A percentile compares a stretch with the other conserved stretches of the same genome.
These are phyloP conservation scores for Tephrocybe rancida DNA, from an alignment of 768 basidiomycete species.

Conservation along the genomic window DNA sequence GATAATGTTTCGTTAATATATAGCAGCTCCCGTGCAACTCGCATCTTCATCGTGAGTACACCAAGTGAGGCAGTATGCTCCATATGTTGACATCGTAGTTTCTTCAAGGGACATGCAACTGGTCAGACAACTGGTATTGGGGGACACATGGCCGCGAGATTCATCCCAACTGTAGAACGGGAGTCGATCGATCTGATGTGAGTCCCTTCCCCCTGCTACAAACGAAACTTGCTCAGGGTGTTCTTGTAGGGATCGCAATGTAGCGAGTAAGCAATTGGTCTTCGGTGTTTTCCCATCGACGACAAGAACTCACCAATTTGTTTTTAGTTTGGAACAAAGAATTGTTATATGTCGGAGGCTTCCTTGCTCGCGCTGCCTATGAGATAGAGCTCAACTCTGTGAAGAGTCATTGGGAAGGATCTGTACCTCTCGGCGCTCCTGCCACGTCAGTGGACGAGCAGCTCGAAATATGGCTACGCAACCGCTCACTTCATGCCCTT, in stretches of 20 bases:
- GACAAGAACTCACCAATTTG: constrained; percentile 1
- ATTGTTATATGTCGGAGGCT: constrained; percentile 81
- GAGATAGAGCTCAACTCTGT: constrained; percentile 76
- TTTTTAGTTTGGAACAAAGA: constrained; percentile 86
- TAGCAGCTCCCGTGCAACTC: constrained; percentile 63
- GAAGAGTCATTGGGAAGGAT: constrained; percentile 60
- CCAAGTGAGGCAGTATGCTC: neutral
- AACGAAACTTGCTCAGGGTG: constrained; percentile 4
- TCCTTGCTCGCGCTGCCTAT: constrained; percentile 80
- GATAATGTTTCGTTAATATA: constrained; percentile 1
- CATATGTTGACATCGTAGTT: neutral
- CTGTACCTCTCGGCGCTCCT: constrained; percentile 31
- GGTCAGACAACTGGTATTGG: constrained; percentile 87
- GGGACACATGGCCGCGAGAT: constrained; percentile 71
- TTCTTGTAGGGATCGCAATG: constrained; percentile 70
- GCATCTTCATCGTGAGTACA: constrained; percentile 78
- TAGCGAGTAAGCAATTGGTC: constrained; percentile 53
- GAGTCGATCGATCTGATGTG: constrained; percentile 91
- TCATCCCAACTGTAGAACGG: constrained; percentile 95
- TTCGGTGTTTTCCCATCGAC: neutral
- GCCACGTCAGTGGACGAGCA: constrained; percentile 37
- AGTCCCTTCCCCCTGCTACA: constrained; percentile 24
- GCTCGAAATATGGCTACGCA: constrained; percentile 50
- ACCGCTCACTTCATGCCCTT: constrained; percentile 74
- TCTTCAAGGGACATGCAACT: constrained; percentile 78